Conservation (phyloP, 495 filamentous ascomycete genomes). For the Aspergillus steynii region DNA sequence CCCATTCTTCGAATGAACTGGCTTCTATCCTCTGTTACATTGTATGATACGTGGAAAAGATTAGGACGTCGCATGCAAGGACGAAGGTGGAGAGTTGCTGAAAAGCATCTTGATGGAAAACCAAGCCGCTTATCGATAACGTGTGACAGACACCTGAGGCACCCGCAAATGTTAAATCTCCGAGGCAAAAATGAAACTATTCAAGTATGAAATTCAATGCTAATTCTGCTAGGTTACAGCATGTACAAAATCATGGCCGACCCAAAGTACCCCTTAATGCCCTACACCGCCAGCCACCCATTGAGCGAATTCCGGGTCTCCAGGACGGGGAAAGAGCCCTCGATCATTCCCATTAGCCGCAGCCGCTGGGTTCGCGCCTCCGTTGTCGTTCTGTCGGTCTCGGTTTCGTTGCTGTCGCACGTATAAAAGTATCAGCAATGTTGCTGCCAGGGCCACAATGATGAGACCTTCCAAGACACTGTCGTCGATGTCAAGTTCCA, state of each 20-base stretch:
- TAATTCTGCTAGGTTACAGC: conserved; percentile 20
- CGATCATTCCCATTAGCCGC: conserved; percentile 50
- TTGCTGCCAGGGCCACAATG: conserved; percentile 74
- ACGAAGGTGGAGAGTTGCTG: background rate
- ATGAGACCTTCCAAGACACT: conserved; percentile 80
- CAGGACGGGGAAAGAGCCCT: conserved; percentile 71
- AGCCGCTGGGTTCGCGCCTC: conserved; percentile 32
- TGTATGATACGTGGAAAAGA: background rate
- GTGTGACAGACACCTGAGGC: background rate
- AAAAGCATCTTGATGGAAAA: background rate
- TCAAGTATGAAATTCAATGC: conserved; percentile 5
- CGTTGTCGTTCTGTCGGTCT: conserved; percentile 49
- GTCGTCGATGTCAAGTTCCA: conserved; percentile 66
- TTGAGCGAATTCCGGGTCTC: conserved; percentile 67
- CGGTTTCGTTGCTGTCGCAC: conserved; percentile 77
- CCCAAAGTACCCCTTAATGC: conserved; percentile 48
- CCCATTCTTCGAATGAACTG: conserved; percentile 18
- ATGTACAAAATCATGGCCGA: conserved; percentile 13
- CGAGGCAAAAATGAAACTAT: background rate
- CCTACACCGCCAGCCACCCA: conserved; percentile 79
- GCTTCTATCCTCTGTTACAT: background rate
- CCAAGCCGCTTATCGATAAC: background rate
- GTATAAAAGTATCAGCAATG: conserved; percentile 75
- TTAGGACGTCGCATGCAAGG: background rate
- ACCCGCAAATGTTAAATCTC: background rate